Percentiles rank a stretch among this genome's conserved stretches.
Conservation (phyloP, 176 grass and related monocot species). For the Urochloa ruziziensis region DNA sequence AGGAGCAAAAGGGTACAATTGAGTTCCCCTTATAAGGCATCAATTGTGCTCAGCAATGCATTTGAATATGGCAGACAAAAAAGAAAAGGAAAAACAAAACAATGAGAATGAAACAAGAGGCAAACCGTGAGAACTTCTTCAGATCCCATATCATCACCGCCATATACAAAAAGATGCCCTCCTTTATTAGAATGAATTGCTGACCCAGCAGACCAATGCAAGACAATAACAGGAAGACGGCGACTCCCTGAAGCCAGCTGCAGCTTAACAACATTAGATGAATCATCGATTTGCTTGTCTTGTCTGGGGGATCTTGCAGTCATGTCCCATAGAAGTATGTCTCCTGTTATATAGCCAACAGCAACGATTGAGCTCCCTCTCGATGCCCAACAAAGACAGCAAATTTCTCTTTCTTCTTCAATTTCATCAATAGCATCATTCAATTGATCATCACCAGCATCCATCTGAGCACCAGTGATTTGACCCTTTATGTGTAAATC, state of each 20-base stretch:
- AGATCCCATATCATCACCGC: slow-evolving; percentile 96
- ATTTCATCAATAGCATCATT: slow-evolving; percentile 30
- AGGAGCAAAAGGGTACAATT: slow-evolving; percentile 21
- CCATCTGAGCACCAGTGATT: slow-evolving; percentile 21
- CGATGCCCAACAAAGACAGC: slow-evolving; percentile 87
- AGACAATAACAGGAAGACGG: slow-evolving; percentile 91
- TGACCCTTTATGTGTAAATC: slow-evolving; percentile 58
- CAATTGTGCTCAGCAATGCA: neutral
- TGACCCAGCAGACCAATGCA: slow-evolving; percentile 72
- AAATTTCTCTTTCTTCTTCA: slow-evolving; percentile 88
- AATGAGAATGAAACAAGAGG: slow-evolving; percentile 19
- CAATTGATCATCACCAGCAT: slow-evolving; percentile 37
- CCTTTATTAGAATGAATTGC: slow-evolving; percentile 54
- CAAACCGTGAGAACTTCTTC: slow-evolving; percentile 96
- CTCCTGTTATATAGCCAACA: slow-evolving; percentile 88
- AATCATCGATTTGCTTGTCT: slow-evolving; percentile 48
- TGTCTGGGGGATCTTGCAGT: slow-evolving; percentile 42
- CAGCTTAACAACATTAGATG: slow-evolving; percentile 73
- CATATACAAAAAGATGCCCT: slow-evolving; percentile 93
- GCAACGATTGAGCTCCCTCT: slow-evolving; percentile 56
- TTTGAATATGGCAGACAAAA: neutral
- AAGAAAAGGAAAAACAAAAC: neutral
- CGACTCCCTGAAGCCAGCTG: slow-evolving; percentile 79
- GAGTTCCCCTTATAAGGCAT: slow-evolving; percentile 21
- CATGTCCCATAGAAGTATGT: slow-evolving; percentile 87